Evolutionary conservation across 192 early-diverging fungal genomes (phyloP).

Genomic region (Backusella parvicylindrica): DNA sequence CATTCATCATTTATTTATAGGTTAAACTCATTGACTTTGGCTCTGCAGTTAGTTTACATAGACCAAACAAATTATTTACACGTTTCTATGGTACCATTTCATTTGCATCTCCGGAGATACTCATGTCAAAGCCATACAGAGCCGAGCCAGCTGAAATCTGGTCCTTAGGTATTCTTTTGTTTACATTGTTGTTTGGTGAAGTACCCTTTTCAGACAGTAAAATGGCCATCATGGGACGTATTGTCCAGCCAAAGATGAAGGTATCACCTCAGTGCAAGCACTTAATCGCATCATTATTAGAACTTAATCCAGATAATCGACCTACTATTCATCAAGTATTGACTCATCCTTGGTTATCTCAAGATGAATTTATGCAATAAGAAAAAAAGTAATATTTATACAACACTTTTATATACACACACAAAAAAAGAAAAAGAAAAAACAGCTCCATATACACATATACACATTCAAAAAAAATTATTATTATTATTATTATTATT

Average conservation of each 20-base stretch:
- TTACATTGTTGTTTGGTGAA: slow-evolving; percentile 54
- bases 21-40: slow-evolving; percentile 71
- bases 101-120: slow-evolving; percentile 67
- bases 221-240: slow-evolving; percentile 37
- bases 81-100: slow-evolving; percentile 48
- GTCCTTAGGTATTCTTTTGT: slow-evolving; percentile 66
- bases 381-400: neutral
- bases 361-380: slow-evolving; percentile 13
- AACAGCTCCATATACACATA: neutral
- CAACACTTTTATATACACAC: neutral
- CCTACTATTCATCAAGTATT: slow-evolving; percentile 52
- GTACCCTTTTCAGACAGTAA: slow-evolving; percentile 52
- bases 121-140: slow-evolving; percentile 53
- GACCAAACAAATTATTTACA: slow-evolving; percentile 21
- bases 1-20: slow-evolving; percentile 4
- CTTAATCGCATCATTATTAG: slow-evolving; percentile 58
- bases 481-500: neutral
- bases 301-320: slow-evolving; percentile 46
- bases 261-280: slow-evolving; percentile 50
- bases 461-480: neutral
- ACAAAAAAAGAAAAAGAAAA: neutral
- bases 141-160: slow-evolving; percentile 70
- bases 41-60: slow-evolving; percentile 38
- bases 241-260: slow-evolving; percentile 27
- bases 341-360: slow-evolving; percentile 52